Evolutionary conservation across 352 stramenopile genomes (phyloP).

Genomic region (Phytophthora rubi): DNA sequence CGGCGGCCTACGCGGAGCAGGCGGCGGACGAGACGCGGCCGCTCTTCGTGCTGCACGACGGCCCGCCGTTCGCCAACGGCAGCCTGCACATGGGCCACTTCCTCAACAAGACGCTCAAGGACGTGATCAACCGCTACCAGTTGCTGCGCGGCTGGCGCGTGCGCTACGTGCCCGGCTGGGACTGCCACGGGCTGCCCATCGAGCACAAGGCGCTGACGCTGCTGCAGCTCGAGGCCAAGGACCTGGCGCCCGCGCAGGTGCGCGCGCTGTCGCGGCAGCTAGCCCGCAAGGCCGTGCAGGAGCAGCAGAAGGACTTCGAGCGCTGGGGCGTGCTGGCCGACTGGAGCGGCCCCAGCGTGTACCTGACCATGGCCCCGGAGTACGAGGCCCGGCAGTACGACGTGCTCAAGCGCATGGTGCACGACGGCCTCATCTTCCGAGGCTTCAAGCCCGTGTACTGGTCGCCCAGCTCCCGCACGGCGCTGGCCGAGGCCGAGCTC

Average conservation of each 20-base stretch:
- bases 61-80: constrained; percentile 99
- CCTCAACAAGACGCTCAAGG: constrained; percentile 95
- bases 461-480: constrained; percentile 96
- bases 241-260: constrained; percentile 91
- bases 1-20: constrained; percentile 64
- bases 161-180: constrained; percentile 98
- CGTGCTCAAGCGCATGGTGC: constrained; percentile 97
- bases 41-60: constrained; percentile 97
- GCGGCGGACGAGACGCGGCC: constrained; percentile 27
- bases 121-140: constrained; percentile 98
- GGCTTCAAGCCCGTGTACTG: constrained; percentile 99
- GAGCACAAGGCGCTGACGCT: constrained; percentile 97
- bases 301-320: constrained; percentile 94
- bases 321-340: constrained; percentile 95
- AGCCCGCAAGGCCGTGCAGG: constrained; percentile 92
- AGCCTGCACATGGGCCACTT: constrained; percentile 98
- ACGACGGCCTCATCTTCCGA: constrained; percentile 96
- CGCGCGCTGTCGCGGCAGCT: constrained; percentile 92
- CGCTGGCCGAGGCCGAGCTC: constrained; percentile 98
- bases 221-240: constrained; percentile 70
- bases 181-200: constrained; percentile 99
- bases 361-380: constrained; percentile 94
- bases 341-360: constrained; percentile 77
- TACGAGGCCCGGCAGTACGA: constrained; percentile 98
- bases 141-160: constrained; percentile 94